Base-by-base conservation (phyloP, 306 rosid species). In the Comarum palustre region DNA sequence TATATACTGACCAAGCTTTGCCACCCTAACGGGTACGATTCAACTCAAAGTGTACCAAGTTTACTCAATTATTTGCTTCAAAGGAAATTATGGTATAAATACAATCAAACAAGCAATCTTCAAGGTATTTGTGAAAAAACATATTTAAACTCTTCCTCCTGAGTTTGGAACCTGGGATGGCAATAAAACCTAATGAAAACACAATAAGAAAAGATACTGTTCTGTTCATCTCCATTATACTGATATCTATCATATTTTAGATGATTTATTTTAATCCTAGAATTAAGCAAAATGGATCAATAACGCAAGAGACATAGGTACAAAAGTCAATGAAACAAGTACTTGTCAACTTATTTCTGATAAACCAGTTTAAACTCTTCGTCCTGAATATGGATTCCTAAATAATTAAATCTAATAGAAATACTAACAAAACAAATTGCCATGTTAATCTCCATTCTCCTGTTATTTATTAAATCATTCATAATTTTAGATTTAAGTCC, bases 41-140 rank as follows among this genome's bases (percentile, higher is more conserved):
- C 3, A 45, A 47, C 52, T 47, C 52, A 47, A 15, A 47, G 20
- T 47, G 8, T 16, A 47, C 52, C 7, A 47, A 47, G 52, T 46
- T 43, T 27, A 46, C 20, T 13, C 71, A 46, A 29, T 25, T 14
- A 67, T 8, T 27, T 1, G 4, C 22, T 45, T 68, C 29, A 68
- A 29, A 43, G 1, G 6, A 48, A 34, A 68, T 14, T 14, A 31
- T 12, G 39, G 59, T 68, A 48, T 8, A 68, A 47, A 68, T 54
- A 68, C 43, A 68, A 47, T 36, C 48, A 68, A n/a, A 31, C 60
- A 17, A 48, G 43, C 52, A 47, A 31, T 31, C 57, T 25, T 67
- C 45, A 29, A 68, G n/a, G 29, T 29, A 50, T 31, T 29, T 22
- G 42, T 17, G 6, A 46, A 1, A 1, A 45, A 17, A 46, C 42